phyloP scores from a whole-genome alignment of 208 protist species.

The Sergeia podlipaevii region DNA sequence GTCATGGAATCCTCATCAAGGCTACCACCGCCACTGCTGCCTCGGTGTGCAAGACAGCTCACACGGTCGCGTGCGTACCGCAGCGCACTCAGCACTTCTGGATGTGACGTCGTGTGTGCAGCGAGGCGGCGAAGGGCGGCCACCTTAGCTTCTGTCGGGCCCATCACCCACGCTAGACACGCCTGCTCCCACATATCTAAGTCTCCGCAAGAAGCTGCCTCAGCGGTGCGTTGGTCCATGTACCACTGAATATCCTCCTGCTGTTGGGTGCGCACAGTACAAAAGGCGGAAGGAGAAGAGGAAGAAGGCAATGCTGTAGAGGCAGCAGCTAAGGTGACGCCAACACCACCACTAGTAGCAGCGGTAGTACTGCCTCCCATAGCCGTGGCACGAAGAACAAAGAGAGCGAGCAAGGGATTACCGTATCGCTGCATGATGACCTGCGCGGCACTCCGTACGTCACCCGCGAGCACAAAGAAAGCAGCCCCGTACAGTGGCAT shows the following conservation, averaged over 20 bases:
- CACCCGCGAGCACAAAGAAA: slow-evolving; percentile 92
- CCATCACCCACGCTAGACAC: slow-evolving; percentile 56
- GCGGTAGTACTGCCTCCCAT: slow-evolving; percentile 7
- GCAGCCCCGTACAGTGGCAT: slow-evolving; percentile 82
- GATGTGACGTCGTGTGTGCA: slow-evolving; percentile 45
- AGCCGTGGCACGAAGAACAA: slow-evolving; percentile 60
- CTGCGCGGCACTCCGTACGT: slow-evolving; percentile 79
- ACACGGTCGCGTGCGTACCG: slow-evolving; percentile 52
- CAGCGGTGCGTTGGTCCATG: slow-evolving; percentile 7
- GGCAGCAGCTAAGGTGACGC: too few relatives aligned
- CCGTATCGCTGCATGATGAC: slow-evolving; percentile 78
- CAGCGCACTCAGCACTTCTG: slow-evolving; percentile 48
- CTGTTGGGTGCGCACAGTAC: too few relatives aligned
- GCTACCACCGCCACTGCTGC: too few relatives aligned
- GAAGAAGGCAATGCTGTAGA: too few relatives aligned
- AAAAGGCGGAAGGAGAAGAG: too few relatives aligned
- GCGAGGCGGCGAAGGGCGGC: slow-evolving; percentile 27
- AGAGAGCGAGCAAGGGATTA: slow-evolving; percentile 63
- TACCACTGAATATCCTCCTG: slow-evolving; percentile 31
- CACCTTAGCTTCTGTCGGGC: slow-evolving; percentile 17
- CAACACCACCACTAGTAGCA: too few relatives aligned
- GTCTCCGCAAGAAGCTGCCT: slow-evolving; percentile 11
- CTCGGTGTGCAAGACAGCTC: slow-evolving; percentile 25
- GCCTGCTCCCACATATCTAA: slow-evolving; percentile 63
- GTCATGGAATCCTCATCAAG: too few relatives aligned